phyloP scores from a whole-genome alignment of 306 rosid genomes.

The Quercus agrifolia region DNA sequence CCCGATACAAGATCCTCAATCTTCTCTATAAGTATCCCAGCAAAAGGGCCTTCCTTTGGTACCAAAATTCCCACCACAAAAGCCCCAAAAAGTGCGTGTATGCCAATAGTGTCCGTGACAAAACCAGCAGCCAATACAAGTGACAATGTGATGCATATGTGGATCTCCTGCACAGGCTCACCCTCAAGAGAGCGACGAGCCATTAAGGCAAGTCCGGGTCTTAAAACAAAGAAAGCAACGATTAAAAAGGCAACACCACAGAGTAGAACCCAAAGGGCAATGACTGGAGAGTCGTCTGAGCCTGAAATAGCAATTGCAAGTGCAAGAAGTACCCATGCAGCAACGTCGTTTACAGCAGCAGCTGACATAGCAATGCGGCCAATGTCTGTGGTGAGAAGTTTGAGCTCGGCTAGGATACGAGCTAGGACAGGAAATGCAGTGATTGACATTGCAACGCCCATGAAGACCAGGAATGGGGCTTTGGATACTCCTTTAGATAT shows the following conservation, averaged over 20 bases:
- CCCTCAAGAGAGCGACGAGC: constrained; percentile 56
- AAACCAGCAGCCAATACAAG: constrained; percentile 62
- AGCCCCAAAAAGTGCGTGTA: constrained; percentile 74
- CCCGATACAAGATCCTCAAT: constrained; percentile 64
- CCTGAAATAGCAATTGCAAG: constrained; percentile 70
- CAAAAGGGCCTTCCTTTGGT: constrained; percentile 73
- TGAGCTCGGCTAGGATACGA: constrained; percentile 74
- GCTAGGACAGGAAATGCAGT: constrained; percentile 78
- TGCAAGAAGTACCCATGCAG: constrained; percentile 74
- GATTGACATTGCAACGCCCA: constrained; percentile 74
- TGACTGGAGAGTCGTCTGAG: constrained; percentile 32
- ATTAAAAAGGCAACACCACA: constrained; percentile 35
- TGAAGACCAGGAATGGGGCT: constrained; percentile 57
- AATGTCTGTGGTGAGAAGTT: constrained; percentile 67
- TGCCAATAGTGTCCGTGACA: constrained; percentile 61
- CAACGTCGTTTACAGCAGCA: constrained; percentile 71
- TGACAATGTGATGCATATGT: constrained; percentile 52
- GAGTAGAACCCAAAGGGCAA: constrained; percentile 61
- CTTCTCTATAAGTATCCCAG: constrained; percentile 62
- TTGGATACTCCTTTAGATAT: constrained; percentile 37
- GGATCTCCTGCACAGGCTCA: constrained; percentile 64
- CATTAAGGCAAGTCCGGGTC: constrained; percentile 45
- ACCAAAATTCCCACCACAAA: constrained; percentile 56
- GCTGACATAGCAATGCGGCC: constrained; percentile 77
- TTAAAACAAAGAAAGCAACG: constrained; percentile 30